phyloP scores from a whole-genome alignment of 768 basidiomycete species.

The Russula lepida region DNA sequence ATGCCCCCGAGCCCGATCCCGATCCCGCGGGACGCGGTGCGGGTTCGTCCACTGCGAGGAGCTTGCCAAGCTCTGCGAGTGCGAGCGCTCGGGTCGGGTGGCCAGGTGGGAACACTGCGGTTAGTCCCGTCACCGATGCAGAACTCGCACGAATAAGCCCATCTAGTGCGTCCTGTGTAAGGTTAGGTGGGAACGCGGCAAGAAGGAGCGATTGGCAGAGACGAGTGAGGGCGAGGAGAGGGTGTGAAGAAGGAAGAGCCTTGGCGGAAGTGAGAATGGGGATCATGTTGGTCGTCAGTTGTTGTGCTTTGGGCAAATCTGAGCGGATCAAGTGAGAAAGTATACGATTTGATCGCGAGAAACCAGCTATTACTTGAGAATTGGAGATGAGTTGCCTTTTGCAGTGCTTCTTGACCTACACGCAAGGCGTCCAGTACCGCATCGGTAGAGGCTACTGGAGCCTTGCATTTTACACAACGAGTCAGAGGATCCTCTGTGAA shows the following conservation, averaged over 20 bases:
- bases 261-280: slow-evolving; percentile 53
- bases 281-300: slow-evolving; percentile 56
- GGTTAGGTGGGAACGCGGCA: slow-evolving; percentile 33
- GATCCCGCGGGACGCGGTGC: slow-evolving; percentile 27
- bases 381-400: slow-evolving; percentile 61
- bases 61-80: slow-evolving; percentile 71
- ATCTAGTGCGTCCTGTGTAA: slow-evolving; percentile 49
- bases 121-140: slow-evolving; percentile 45
- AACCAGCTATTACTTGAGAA: slow-evolving; percentile 39
- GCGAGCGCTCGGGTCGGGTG: slow-evolving; percentile 76
- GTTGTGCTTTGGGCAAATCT: slow-evolving; percentile 36
- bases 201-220: slow-evolving; percentile 64
- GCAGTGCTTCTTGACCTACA: slow-evolving; percentile 64
- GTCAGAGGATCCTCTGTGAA: slow-evolving; percentile 39
- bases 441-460: slow-evolving; percentile 40
- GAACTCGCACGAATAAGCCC: slow-evolving; percentile 51
- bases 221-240: slow-evolving; percentile 66
- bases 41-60: slow-evolving; percentile 72
- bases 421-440: slow-evolving; percentile 54
- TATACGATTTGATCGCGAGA: not conserved
- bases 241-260: slow-evolving; percentile 61
- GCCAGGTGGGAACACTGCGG: slow-evolving; percentile 44
- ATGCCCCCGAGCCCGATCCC: slow-evolving; percentile 12
- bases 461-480: slow-evolving; percentile 49
- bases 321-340: not conserved